Evolutionary conservation across 352 stramenopile genomes (phyloP).

Genomic region (Globisporangium yorkense): DNA sequence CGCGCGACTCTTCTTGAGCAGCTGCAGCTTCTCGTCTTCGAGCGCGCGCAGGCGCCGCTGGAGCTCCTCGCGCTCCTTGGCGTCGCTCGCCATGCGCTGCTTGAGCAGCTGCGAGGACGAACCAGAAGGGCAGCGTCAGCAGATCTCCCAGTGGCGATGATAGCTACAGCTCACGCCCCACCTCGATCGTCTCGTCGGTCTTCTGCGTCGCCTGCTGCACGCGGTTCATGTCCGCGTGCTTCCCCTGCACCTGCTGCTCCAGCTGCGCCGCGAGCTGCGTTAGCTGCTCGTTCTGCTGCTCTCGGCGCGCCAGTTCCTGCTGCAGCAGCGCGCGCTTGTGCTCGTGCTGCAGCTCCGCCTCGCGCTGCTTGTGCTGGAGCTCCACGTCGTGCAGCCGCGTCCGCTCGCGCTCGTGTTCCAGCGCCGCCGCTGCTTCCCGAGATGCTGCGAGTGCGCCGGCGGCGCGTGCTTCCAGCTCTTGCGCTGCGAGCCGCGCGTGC

Average conservation of each 20-base stretch:
- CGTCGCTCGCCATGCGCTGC: constrained; percentile 34
- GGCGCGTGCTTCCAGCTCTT: constrained; percentile 3
- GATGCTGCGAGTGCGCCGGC: constrained; percentile 19
- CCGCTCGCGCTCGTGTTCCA: constrained; percentile 24
- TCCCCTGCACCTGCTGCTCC: constrained; percentile 25
- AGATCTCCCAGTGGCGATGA: neutral
- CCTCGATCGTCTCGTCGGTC: constrained; percentile 51
- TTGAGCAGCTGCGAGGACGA: constrained; percentile 31
- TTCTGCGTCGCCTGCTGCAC: constrained; percentile 28
- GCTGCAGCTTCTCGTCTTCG: constrained; percentile 51
- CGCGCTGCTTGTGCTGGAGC: constrained; percentile 20
- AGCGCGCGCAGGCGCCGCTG: constrained; percentile 38
- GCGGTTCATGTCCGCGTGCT: constrained; percentile 20
- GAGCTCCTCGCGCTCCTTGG: constrained; percentile 50
- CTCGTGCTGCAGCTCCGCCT: constrained; percentile 19
- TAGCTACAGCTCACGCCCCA: constrained; percentile 2
- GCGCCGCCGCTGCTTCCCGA: constrained; percentile 13
- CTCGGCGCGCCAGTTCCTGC: constrained; percentile 16
- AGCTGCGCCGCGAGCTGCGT: constrained; percentile 25
- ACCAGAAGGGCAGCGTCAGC: neutral
- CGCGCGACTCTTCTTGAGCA: constrained; percentile 49
- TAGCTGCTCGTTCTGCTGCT: constrained; percentile 32
- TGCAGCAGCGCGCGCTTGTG: constrained; percentile 21
- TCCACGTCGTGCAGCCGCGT: constrained; percentile 21
- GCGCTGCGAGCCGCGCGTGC: neutral